A percentile compares a stretch with the other conserved stretches of the same genome.
Evolutionary conservation across 2,329 filamentous ascomycete genomes (phyloP).

Genomic region (Penicillium brasilianum): DNA sequence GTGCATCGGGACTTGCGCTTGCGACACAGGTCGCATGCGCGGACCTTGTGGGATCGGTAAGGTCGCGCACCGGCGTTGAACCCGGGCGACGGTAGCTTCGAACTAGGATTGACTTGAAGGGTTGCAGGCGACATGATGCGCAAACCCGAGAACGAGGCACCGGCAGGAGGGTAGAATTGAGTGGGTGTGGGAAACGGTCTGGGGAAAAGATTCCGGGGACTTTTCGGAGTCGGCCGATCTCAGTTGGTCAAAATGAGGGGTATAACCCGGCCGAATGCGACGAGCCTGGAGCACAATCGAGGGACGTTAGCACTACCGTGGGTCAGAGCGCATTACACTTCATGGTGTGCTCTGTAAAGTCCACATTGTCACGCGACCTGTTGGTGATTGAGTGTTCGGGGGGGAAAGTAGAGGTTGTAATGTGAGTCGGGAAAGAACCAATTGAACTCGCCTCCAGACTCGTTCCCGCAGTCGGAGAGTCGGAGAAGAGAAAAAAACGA

Average conservation of each 20-base stretch:
- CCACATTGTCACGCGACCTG: background rate
- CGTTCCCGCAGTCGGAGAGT: too few species aligned
- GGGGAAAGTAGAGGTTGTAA: background rate
- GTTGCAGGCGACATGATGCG: conserved; percentile 42
- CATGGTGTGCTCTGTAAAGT: conserved; percentile 8
- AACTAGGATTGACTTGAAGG: conserved; percentile 36
- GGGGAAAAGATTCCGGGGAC: conserved; percentile 23
- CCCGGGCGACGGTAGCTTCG: conserved; percentile 42
- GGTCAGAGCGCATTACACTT: conserved; percentile 16
- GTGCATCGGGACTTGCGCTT: conserved; percentile 67
- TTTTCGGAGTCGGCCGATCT: conserved; percentile 34
- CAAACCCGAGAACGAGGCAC: conserved; percentile 19
- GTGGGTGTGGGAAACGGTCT: conserved; percentile 16
- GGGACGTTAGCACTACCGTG: conserved; percentile 15
- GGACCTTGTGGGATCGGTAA: conserved; percentile 66
- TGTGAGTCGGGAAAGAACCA: background rate
- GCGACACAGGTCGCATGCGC: conserved; percentile 65
- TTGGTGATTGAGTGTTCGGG: background rate
- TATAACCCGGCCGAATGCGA: conserved; percentile 27
- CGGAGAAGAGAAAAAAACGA: background rate
- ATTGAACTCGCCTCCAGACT: background rate
- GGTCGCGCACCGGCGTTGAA: conserved; percentile 56
- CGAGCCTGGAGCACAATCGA: conserved; percentile 12
- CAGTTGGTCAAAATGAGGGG: conserved; percentile 29
- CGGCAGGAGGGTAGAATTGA: conserved; percentile 13